A percentile compares a stretch with the other conserved stretches of the same genome.
Conservation (phyloP, 495 filamentous ascomycete genomes). For the Penicillium ucsense region DNA sequence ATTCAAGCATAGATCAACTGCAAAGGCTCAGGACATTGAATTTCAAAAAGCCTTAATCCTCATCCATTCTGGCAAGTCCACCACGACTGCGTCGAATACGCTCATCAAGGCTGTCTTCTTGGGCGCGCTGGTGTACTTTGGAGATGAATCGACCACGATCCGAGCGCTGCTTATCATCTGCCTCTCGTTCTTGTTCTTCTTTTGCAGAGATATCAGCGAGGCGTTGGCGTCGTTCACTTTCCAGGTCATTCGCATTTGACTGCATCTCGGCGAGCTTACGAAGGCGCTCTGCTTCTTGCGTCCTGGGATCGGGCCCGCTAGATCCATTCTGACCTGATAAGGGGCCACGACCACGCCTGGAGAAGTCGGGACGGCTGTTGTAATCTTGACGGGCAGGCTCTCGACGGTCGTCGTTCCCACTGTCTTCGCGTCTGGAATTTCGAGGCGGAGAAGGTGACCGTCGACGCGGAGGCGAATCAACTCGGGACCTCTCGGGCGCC, state of each 20-base stretch:
- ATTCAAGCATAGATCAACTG: too few relatives aligned
- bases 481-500: slow-evolving; percentile 16
- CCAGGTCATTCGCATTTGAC: slow-evolving; percentile 67
- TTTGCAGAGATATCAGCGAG: slow-evolving; percentile 55
- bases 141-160: slow-evolving; percentile 33
- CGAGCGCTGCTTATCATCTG: slow-evolving; percentile 44
- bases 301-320: slow-evolving; percentile 14
- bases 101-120: slow-evolving; percentile 35
- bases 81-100: slow-evolving; percentile 32
- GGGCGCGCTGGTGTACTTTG: slow-evolving; percentile 28
- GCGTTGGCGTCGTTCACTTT: slow-evolving; percentile 61
- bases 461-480: slow-evolving; percentile 6
- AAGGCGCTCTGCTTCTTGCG: slow-evolving; percentile 31
- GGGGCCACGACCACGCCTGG: slow-evolving; percentile 13
- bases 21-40: not conserved
- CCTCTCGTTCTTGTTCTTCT: slow-evolving; percentile 54
- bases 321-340: slow-evolving; percentile 4
- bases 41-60: slow-evolving; percentile 11
- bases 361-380: slow-evolving; percentile 12
- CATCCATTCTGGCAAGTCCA: slow-evolving; percentile 29
- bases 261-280: slow-evolving; percentile 82
- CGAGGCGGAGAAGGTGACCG: slow-evolving; percentile 6
- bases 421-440: slow-evolving; percentile 6
- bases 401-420: slow-evolving; percentile 5
- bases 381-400: slow-evolving; percentile 10